Evolutionary conservation across 2,329 filamentous ascomycete species (phyloP).

Genomic region (Cladosporium sp.): DNA sequence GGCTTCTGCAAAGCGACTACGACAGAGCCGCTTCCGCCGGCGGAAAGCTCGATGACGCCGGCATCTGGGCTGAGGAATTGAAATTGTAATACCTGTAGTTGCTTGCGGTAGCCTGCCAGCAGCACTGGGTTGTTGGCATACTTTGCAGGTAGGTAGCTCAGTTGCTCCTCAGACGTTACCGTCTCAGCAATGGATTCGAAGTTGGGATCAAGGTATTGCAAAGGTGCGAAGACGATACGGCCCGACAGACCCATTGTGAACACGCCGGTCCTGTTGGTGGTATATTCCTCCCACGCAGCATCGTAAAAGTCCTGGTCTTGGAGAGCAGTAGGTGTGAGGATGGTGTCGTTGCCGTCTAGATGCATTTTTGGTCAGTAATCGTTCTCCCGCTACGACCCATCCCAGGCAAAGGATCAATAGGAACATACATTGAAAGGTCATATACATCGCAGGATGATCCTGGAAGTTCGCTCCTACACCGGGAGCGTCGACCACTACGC

Average conservation of each 20-base stretch:
- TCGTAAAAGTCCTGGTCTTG: constrained; percentile 12
- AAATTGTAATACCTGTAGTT: not conserved
- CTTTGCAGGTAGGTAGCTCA: not conserved
- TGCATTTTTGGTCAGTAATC: not conserved
- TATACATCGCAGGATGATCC: constrained; percentile 22
- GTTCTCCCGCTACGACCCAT: not conserved
- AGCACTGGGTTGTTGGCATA: not conserved
- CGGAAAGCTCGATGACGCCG: not conserved
- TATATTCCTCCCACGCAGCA: constrained; percentile 13
- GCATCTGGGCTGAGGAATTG: not conserved
- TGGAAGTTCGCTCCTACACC: constrained; percentile 52
- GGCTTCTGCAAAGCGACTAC: constrained; percentile 7
- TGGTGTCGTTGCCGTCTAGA: not conserved
- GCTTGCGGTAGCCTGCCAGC: not conserved
- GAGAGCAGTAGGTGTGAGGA: not conserved
- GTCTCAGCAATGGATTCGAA: not conserved
- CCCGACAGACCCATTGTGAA: constrained; percentile 9
- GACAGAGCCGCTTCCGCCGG: not conserved
- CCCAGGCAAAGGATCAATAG: too few relatives aligned
- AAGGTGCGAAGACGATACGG: not conserved
- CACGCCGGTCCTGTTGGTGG: constrained; percentile 12
- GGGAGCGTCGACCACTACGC: constrained; percentile 44
- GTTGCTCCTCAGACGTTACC: not conserved
- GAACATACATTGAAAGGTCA: constrained; percentile 1
- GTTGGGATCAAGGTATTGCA: not conserved